Evolutionary conservation across 306 rosid species (phyloP), one percentile per base, ranked within the genome.

Genomic region (Cicer chorassanicum): DNA sequence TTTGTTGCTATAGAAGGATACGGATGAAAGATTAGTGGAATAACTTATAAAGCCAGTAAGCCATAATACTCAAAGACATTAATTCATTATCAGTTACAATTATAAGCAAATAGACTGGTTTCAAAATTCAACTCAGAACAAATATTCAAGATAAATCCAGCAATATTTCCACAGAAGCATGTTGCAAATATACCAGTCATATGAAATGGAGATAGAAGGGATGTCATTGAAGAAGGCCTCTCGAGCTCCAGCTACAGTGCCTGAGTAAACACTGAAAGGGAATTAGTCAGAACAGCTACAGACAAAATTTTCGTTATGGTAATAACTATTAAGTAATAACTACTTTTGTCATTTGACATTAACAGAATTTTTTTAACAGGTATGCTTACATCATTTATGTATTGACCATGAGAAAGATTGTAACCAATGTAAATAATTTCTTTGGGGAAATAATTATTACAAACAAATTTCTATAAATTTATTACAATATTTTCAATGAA

Each of bases 221-320:
- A 95, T 68, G 67, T 83, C 89, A 49, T 85, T 84, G 59, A 92
- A 82, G 75, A 87, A 90, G 49, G 98, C 98, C 86, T 92, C 98
- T n/a, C 96, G 92, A 84, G 98, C 97, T 77, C 98, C 99, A 66
- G 91, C 99, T 10, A 94, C 97, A 5, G 96, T 94, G 68, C 99
- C 96, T 51, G 96, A 92, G 84, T 86, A 88, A 70, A 88, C 81
- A 16, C 99, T 94, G 86, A 81, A 75, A 74, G 67, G 74, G 66
- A 51, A 44, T 46, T 57, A 72, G 46, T 75, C 66, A 79, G 45
- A 63, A 72, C 73, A 65, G 39, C 39, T 75, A 70, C 9, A 7
- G 43, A 57, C 61, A 73, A 41, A 13, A 34, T 18, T 48, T 40
- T 45, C 12, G 21, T 13, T 8, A 14, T 16, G 68, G 39, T 16